Evolutionary conservation across 495 filamentous ascomycete genomes (phyloP).

Genomic region (Pseudomonodictys pantanalensis): DNA sequence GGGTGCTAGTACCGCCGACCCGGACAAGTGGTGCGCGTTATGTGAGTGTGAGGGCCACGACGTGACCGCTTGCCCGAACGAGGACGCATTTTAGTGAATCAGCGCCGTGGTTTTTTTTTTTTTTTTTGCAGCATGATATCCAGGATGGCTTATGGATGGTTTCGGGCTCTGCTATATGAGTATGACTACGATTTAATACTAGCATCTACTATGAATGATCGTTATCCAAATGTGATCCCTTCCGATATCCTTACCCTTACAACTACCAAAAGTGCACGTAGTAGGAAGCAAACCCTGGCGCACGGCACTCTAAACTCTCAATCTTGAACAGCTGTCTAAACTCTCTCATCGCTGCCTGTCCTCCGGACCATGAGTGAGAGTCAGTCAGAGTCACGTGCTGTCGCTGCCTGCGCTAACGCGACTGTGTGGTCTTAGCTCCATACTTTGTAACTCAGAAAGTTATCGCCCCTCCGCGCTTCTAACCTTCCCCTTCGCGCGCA

Average conservation of each 20-base stretch:
- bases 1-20: constrained; percentile 72
- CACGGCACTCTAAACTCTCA: not conserved
- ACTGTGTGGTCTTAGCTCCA: too few relatives aligned
- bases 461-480: too few relatives aligned
- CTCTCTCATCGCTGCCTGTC: too few relatives aligned
- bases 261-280: not conserved
- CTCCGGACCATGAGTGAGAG: too few relatives aligned
- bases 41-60: constrained; percentile 96
- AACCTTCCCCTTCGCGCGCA: too few relatives aligned
- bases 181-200: not conserved
- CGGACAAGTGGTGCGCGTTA: constrained; percentile 91
- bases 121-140: constrained; percentile 29
- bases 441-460: too few relatives aligned
- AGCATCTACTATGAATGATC: too few relatives aligned
- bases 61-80: constrained; percentile 91
- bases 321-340: too few relatives aligned
- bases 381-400: too few relatives aligned
- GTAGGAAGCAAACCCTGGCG: too few relatives aligned
- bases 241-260: not conserved
- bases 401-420: too few relatives aligned
- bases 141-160: not conserved
- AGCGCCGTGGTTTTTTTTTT: not conserved
- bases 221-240: too few relatives aligned
- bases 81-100: constrained; percentile 67
- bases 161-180: not conserved